phyloP scores from a whole-genome alignment of 176 grass and related monocot genomes.

The Musa troglodytarum region DNA sequence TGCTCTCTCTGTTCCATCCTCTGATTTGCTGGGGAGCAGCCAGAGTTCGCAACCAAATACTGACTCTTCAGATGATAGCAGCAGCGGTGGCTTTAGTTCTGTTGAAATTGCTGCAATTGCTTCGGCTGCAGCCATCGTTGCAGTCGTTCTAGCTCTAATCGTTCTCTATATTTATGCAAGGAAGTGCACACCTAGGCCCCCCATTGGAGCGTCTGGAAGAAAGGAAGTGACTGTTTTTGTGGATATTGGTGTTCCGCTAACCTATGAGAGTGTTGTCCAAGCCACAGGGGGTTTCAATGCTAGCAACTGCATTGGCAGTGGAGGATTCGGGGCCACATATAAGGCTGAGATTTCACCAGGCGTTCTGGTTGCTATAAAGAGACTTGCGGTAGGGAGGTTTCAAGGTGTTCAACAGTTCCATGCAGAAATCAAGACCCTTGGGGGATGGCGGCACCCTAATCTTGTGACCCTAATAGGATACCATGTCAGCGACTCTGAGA shows the following conservation, averaged over 20 bases:
- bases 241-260: constrained; percentile 71
- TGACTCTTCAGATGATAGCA: constrained; percentile 16
- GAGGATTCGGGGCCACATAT: constrained; percentile 91
- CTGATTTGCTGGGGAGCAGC: constrained; percentile 14
- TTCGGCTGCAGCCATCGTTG: constrained; percentile 82
- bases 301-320: constrained; percentile 91
- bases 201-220: constrained; percentile 41
- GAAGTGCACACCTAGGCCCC: constrained; percentile 47
- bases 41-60: constrained; percentile 9
- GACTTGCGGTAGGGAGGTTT: constrained; percentile 78
- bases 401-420: constrained; percentile 91
- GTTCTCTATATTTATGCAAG: constrained; percentile 76
- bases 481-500: constrained; percentile 69
- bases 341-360: constrained; percentile 91
- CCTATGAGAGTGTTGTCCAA: constrained; percentile 75
- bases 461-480: constrained; percentile 85
- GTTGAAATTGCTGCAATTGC: constrained; percentile 93
- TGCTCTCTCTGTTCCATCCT: constrained; percentile 20
- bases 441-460: constrained; percentile 65
- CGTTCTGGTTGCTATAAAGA: constrained; percentile 84
- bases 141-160: constrained; percentile 70
- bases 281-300: constrained; percentile 74
- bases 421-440: constrained; percentile 87
- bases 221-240: constrained; percentile 73
- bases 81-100: constrained; percentile 48